phyloP scores from a whole-genome alignment of 331 rosid species.

The Arachis monticola region DNA sequence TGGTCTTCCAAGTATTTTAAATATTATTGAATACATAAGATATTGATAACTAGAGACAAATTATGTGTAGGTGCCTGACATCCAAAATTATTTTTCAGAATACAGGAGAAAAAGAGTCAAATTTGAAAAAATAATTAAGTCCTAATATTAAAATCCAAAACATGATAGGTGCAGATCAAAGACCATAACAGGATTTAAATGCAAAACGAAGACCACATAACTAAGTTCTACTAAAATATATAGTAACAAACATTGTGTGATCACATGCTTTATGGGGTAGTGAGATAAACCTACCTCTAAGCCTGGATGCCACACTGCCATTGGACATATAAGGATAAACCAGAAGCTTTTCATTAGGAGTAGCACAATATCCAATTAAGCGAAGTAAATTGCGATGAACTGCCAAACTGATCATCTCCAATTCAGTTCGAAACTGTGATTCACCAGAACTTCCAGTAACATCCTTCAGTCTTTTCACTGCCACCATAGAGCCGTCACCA shows the following conservation, averaged over 20 bases:
- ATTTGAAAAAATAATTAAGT: neutral
- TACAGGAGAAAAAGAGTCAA: neutral
- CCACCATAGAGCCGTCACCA: constrained; percentile 80
- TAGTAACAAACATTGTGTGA: neutral
- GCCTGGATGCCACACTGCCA: constrained; percentile 95
- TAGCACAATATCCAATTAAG: constrained; percentile 85
- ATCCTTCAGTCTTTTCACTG: constrained; percentile 95
- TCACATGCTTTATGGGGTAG: neutral
- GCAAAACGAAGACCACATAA: neutral
- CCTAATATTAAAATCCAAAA: constrained; percentile 2
- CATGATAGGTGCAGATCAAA: constrained; percentile 13
- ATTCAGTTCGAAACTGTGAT: constrained; percentile 86
- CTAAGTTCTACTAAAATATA: neutral
- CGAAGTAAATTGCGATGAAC: constrained; percentile 91
- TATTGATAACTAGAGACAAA: neutral
- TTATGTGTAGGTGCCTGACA: neutral
- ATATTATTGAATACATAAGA: neutral
- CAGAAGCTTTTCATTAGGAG: constrained; percentile 78
- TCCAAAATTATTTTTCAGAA: neutral
- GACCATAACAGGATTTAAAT: constrained; percentile 3
- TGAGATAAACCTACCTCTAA: constrained; percentile 65
- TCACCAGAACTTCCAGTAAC: constrained; percentile 89
- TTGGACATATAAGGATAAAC: constrained; percentile 96
- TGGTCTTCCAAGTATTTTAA: neutral
- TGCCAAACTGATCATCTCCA: constrained; percentile 98